Evolutionary conservation across 805 yeast genomes (phyloP), one percentile per base, ranked within the genome.

Genomic region (Wickerhamomyces kurtzmanii): DNA sequence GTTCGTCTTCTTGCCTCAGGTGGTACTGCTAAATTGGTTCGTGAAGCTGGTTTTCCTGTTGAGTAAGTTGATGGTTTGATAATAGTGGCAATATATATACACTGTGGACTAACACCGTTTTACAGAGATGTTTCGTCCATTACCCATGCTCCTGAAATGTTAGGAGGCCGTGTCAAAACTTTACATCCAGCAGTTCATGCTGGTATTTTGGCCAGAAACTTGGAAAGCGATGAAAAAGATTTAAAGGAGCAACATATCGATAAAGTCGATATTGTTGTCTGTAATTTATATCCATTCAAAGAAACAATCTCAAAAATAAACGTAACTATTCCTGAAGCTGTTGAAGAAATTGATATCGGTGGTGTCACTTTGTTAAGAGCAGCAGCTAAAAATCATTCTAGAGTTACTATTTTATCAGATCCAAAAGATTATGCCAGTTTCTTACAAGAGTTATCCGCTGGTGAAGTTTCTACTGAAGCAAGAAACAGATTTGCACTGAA

Each of bases 161-260:
- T 91, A 43, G 95, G 96, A 38, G 98, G 98, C 40, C 75, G 98
- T 62, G 98, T 91, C 45, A 91, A 91, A 67, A 91, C 98, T 34
- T 68, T 91, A 47, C 98, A 91, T 56, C 98, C 98, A 22, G 98
- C 97, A 17, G 96, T 91, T 37, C 98, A 91, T 57, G 98, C 95
- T 47, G 94, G 94, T 51, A 91, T 91, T 48, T 71, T 91, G 43
- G 97, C 98, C 29, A 76, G 97, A 65, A 74, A 91, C 62, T 70
- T 85, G 55, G 94, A 82, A 45, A 66, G 81, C 39, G 98, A 91
- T 59, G 93, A 86, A 59, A 62, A 74, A 45, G 98, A 91, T 55
- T 74, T 91, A 52, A 68, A 69, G 28, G 80, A 75, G 28, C 96
- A 89, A 63, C 79, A 87, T 35, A 91, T 91, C 52, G 94, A 83